Evolutionary conservation across 345 rosid species (phyloP), one percentile per base, ranked within the genome.

Genomic region (Stellera chamaejasme): DNA sequence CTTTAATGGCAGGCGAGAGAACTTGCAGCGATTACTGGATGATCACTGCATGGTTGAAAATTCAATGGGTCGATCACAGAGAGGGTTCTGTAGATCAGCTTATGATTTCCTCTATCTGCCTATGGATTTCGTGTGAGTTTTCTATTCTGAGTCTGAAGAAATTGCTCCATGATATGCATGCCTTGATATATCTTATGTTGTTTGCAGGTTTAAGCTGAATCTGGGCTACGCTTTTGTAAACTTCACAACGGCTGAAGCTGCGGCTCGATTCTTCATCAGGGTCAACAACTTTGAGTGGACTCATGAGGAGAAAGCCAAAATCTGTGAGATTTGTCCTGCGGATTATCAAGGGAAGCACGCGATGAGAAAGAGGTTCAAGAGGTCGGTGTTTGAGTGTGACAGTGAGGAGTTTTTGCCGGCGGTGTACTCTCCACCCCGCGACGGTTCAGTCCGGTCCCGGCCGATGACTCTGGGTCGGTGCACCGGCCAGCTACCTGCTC

Each of bases 151-250:
- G 12, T n/a, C 53, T 25, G 14, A 26, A 19, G 2, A 28, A 15
- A 14, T 15, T 51, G 10, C 41, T 13, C 2, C 41, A 50, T n/a
- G n/a, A 15, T 14, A 23, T 57, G 23, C 23, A 19, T 19, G 23
- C 23, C 23, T 19, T 19, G 23, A 19, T 19, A n/a, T 1, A 19
- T 19, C 1, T 19, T 19, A 0, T 19, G 23, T 11, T 47, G 12
- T 7, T 19, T 58, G 15, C 53, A 58, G 62, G 53, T 58, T 58
- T 10, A n/a, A 36, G 2, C 36, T 58, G 10, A 82, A 83, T 51
- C 55, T 74, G n/a, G 89, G 89, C 0, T 83, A 69, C 41, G 89
- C 89, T 0, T 83, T 83, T 10, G 85, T 80, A 1, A 83, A 80
- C 36, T 83, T 83, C 62, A 80, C 89, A 0, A 74, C 45, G 27